phyloP scores from a whole-genome alignment of 148 eudicot genomes.

The Chenopodium berlandieri region DNA sequence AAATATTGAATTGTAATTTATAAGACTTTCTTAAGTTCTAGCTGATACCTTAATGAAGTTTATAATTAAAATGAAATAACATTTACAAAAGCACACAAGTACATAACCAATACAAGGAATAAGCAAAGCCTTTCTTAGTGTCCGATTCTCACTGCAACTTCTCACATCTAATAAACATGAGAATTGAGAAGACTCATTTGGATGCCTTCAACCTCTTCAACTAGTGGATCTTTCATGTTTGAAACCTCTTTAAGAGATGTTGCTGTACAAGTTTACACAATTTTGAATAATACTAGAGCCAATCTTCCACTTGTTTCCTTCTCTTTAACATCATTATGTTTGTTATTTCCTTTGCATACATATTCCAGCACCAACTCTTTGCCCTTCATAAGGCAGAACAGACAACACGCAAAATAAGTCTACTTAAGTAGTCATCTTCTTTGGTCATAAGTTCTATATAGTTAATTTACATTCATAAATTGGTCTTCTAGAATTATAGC shows the following conservation, averaged over 20 bases:
- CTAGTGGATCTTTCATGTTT: background rate
- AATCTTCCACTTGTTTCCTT: background rate
- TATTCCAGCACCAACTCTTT: background rate
- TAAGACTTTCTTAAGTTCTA: background rate
- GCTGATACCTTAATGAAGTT: background rate
- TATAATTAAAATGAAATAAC: background rate
- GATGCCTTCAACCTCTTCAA: background rate
- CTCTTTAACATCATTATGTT: background rate
- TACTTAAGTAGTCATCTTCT: background rate
- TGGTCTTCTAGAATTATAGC: background rate
- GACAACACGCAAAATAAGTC: background rate
- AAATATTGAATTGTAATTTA: background rate
- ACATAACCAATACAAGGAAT: background rate
- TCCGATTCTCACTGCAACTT: background rate
- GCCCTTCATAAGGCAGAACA: background rate
- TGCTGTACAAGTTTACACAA: background rate
- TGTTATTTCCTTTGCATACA: background rate
- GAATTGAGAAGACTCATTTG: background rate
- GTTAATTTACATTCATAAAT: background rate
- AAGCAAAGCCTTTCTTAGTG: background rate
- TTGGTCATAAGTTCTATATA: background rate
- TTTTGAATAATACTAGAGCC: background rate
- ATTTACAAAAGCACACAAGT: too few species aligned
- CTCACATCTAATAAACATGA: background rate
- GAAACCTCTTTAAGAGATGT: background rate